Percentiles rank a stretch among this genome's conserved stretches.
These are phyloP conservation scores for Cyclotella kingstonii DNA, from an alignment of 108 stramenopile species.

Conservation along the genomic window DNA sequence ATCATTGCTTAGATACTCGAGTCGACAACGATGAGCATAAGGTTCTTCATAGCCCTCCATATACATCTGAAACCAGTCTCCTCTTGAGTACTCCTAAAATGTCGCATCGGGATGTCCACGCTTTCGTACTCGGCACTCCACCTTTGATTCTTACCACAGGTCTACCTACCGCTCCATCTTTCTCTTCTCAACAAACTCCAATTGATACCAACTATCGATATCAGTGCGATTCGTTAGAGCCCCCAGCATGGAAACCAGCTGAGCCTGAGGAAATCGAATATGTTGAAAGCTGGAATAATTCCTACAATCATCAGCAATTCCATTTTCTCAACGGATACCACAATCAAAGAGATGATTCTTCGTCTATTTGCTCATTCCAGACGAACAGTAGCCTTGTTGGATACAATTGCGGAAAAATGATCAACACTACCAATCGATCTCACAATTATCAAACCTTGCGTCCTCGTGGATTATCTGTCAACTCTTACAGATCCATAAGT, in stretches of 20 bases:
- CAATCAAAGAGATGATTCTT: conserved; percentile 19
- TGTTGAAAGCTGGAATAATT: conserved; percentile 35
- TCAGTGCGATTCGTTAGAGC: conserved; percentile 22
- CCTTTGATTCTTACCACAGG: conserved; percentile 5
- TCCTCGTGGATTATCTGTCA: conserved; percentile 24
- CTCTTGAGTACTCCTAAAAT: conserved; percentile 32
- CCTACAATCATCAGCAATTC: conserved; percentile 26
- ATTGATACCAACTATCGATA: not conserved
- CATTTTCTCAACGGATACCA: conserved; percentile 8
- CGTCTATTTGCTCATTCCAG: conserved; percentile 30
- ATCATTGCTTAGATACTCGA: too few relatives aligned
- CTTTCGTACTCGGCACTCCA: conserved; percentile 15
- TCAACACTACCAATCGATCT: conserved; percentile 1
- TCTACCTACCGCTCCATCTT: conserved; percentile 2
- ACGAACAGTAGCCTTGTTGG: conserved; percentile 39
- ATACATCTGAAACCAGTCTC: not conserved
- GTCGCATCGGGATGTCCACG: conserved; percentile 6
- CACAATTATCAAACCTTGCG: conserved; percentile 2
- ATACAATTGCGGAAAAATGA: conserved; percentile 11
- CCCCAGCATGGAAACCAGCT: conserved; percentile 38
- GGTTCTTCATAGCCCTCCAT: not conserved
- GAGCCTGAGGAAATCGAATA: conserved; percentile 33
- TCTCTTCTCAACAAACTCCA: conserved; percentile 9
- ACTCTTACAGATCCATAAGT: conserved; percentile 10
- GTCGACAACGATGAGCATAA: too few relatives aligned